Evolutionary conservation across 129 eudicot species (phyloP).

Genomic region (Logfia minima): DNA sequence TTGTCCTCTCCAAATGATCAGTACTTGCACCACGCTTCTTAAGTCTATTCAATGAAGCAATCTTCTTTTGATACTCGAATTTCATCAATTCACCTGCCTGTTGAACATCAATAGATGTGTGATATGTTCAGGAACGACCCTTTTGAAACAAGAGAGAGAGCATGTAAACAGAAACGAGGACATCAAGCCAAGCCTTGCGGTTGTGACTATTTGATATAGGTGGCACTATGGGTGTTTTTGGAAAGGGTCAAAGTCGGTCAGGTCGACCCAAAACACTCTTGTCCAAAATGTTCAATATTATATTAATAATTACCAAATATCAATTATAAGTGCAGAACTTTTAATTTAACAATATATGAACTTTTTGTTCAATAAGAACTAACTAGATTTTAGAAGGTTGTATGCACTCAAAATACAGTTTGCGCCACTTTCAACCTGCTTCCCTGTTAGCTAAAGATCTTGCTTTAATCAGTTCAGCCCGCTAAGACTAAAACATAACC

Average conservation of each 20-base stretch:
- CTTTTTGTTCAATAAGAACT: too few relatives aligned
- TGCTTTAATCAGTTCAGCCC: background rate
- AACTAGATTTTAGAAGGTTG: too few relatives aligned
- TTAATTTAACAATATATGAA: too few relatives aligned
- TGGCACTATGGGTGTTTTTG: background rate
- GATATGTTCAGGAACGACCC: slow-evolving; percentile 16
- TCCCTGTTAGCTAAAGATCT: background rate
- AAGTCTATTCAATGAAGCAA: slow-evolving; percentile 72
- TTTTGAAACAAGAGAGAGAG: background rate
- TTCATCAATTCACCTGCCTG: slow-evolving; percentile 99
- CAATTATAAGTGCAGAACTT: too few relatives aligned
- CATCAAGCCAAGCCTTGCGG: background rate
- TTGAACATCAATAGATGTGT: slow-evolving; percentile 25
- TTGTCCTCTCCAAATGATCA: slow-evolving; percentile 81
- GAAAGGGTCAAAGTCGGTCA: background rate
- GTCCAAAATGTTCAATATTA: background rate
- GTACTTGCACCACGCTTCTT: slow-evolving; percentile 79
- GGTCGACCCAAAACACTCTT: background rate
- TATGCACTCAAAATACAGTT: background rate
- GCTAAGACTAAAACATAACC: background rate
- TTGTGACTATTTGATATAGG: background rate
- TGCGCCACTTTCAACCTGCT: background rate
- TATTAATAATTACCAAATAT: too few relatives aligned
- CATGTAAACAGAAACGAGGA: background rate
- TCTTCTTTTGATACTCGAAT: slow-evolving; percentile 82